A percentile compares a stretch with the other conserved stretches of the same genome.
Evolutionary conservation across 2,329 filamentous ascomycete genomes (phyloP).

Genomic region (Leptographium radiaticola): DNA sequence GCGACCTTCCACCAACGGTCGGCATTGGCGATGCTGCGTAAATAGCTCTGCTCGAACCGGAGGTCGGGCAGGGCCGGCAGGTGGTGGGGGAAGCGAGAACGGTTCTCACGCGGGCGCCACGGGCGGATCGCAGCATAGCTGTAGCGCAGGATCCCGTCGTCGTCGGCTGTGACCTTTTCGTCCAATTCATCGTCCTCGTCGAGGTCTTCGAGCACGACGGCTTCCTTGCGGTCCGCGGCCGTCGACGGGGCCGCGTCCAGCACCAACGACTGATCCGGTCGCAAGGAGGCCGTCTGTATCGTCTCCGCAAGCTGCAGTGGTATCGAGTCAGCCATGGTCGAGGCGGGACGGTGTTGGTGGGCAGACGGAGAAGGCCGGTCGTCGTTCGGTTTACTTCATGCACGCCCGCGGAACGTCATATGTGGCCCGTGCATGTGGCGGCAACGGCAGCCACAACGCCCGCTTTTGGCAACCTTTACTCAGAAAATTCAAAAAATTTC

Average conservation of each 20-base stretch:
- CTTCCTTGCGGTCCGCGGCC: constrained; percentile 52
- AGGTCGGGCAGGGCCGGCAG: constrained; percentile 69
- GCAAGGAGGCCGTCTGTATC: constrained; percentile 70
- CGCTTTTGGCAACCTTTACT: background rate
- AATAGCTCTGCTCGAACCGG: constrained; percentile 95
- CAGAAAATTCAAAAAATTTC: background rate
- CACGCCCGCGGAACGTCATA: background rate
- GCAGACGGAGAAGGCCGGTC: too few species aligned
- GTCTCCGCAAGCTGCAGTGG: constrained; percentile 61
- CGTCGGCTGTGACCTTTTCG: constrained; percentile 14
- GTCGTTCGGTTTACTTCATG: too few species aligned
- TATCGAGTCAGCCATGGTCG: constrained; percentile 40
- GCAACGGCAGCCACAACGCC: background rate
- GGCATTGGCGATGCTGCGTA: constrained; percentile 72
- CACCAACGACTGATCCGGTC: constrained; percentile 52
- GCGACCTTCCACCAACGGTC: constrained; percentile 67
- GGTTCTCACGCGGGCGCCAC: constrained; percentile 28
- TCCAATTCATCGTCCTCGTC: constrained; percentile 15
- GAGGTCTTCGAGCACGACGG: constrained; percentile 27
- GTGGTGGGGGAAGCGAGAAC: constrained; percentile 10
- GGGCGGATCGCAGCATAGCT: constrained; percentile 46
- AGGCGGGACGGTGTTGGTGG: background rate
- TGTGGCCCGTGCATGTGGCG: background rate
- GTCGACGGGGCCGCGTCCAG: constrained; percentile 77
- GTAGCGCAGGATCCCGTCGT: constrained; percentile 40